Evolutionary conservation across 371 early-diverging fungal species (phyloP).

Genomic region (Mucor plumbeus): DNA sequence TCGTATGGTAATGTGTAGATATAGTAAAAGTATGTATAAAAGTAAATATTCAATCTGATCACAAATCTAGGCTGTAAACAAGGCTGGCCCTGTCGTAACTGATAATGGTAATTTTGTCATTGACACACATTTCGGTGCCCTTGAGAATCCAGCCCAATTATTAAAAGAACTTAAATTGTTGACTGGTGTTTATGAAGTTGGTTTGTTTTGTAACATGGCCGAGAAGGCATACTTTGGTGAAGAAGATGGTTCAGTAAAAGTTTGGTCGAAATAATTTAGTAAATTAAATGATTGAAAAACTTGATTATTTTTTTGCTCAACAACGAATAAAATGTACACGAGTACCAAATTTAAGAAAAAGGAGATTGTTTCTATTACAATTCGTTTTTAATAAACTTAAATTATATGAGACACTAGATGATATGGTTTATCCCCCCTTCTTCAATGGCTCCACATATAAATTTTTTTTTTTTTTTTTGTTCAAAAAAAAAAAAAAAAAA

Average conservation of each 20-base stretch:
- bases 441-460: background rate
- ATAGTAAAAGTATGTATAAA: background rate
- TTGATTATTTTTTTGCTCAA: no score
- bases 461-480: background rate
- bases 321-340: no score
- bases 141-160: slow-evolving; percentile 63
- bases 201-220: slow-evolving; percentile 89
- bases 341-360: no score
- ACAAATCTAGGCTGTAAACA: slow-evolving; percentile 53
- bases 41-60: background rate
- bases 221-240: slow-evolving; percentile 86
- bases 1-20: slow-evolving; percentile 60
- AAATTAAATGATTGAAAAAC: background rate
- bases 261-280: slow-evolving; percentile 9
- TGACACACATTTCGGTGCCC: slow-evolving; percentile 84
- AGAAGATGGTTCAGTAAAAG: slow-evolving; percentile 30
- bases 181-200: slow-evolving; percentile 92
- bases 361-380: no score
- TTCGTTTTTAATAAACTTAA: no score
- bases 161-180: slow-evolving; percentile 69
- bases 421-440: no score
- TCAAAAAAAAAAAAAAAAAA: background rate
- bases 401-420: no score
- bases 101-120: slow-evolving; percentile 96
- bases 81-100: slow-evolving; percentile 95